Base-by-base conservation (phyloP, 306 rosid species). In the Prunus armeniaca region DNA sequence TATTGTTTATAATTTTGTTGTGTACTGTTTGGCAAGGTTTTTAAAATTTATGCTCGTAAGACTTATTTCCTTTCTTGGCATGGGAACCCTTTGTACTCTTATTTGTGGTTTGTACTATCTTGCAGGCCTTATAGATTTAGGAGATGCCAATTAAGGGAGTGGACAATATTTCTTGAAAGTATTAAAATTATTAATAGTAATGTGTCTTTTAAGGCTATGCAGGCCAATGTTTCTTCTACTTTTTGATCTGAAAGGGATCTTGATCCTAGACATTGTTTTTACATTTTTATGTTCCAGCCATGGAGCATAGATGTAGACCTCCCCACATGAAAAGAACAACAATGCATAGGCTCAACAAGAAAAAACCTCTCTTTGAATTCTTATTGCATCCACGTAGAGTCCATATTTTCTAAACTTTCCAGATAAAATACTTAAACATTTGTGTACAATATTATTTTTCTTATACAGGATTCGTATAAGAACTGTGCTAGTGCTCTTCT, bases 401-500 rank as follows among this genome's bases (percentile, higher is more conserved):
- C 25, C 49, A 34, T 65, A 19, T 32, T 56, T 56, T 56, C 13
- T 24, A 9, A 65, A 34, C 19, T 18, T 32, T 10, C 1, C 38
- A 19, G 15, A 9, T 38, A 10, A 17, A 65, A 18, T n/a, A 2
- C 64, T 24, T 17, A 2, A 30, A 5, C 5, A 17, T 25, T 30
- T 32, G 20, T 20, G 27, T 65, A 52, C 70, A 65, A 49, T 19
- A 45, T 46, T 34, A 12, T 79, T 73, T 79, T 65, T 75, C 62
- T 71, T 43, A 79, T 62, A 62, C 86, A 95, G 98, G 88, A 81
- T 82, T 89, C 98, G 19, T 88, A 89, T 82, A 84, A 88, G 84
- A 86, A 75, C 72, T 77, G 88, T 82, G 80, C 88, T 62, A 72
- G 82, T 82, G 79, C 84, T 81, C 88, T 95, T 82, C 74, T 81